Conservation (phyloP, 805 yeast genomes). For the Deakozyma indianensis region DNA sequence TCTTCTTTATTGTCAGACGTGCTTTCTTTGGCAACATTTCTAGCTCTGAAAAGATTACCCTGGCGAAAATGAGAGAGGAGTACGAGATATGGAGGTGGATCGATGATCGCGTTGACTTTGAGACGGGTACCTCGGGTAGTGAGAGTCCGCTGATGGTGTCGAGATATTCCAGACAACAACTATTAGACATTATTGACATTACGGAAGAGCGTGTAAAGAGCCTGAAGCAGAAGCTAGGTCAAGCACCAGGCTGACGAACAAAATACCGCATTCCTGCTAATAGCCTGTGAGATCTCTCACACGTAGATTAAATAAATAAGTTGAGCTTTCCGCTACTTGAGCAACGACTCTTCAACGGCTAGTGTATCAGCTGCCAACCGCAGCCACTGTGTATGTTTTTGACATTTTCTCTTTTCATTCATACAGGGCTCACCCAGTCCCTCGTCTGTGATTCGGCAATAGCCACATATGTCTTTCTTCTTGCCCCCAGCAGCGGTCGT, state of each 20-base stretch:
- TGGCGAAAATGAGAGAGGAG: constrained; percentile 34
- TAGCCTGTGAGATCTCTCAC: too few relatives aligned
- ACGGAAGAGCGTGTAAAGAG: constrained; percentile 11
- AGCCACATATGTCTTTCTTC: not conserved
- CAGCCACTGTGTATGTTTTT: not conserved
- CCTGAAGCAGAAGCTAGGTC: constrained; percentile 7
- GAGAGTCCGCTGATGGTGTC: constrained; percentile 1
- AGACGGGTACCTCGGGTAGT: constrained; percentile 8
- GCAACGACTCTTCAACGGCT: not conserved
- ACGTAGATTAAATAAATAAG: too few relatives aligned
- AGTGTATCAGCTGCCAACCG: not conserved
- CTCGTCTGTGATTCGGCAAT: not conserved
- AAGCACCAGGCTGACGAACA: not conserved
- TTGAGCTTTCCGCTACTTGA: not conserved
- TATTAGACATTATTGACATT: constrained; percentile 11
- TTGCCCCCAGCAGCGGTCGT: not conserved
- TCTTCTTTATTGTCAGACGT: constrained; percentile 6
- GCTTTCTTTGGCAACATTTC: constrained; percentile 9
- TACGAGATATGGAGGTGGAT: constrained; percentile 65
- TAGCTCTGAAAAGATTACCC: constrained; percentile 9
- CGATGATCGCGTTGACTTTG: constrained; percentile 24
- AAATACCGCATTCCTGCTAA: not conserved
- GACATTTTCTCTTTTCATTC: not conserved
- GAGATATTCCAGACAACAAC: not conserved
- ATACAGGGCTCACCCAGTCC: not conserved